These are phyloP conservation scores for Capsella rubella DNA, from an alignment of 441 rosid genomes.

Conservation along the genomic window DNA sequence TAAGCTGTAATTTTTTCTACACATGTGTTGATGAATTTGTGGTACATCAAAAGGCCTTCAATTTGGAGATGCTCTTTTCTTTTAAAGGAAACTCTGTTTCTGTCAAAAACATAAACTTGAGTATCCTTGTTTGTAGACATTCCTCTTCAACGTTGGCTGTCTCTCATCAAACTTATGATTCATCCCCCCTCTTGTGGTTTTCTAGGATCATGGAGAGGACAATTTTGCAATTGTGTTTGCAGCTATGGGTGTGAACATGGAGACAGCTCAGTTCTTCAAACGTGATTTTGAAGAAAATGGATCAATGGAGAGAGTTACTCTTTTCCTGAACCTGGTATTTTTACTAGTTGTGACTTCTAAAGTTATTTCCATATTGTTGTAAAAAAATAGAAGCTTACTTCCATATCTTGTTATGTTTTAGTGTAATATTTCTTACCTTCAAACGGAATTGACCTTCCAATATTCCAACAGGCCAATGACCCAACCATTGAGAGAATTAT, in stretches of 20 bases:
- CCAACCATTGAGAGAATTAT: slow-evolving; percentile 97
- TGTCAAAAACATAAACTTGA: neutral
- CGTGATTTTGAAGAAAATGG: slow-evolving; percentile 99
- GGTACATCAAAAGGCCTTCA: neutral
- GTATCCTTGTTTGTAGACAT: neutral
- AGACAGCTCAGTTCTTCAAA: slow-evolving; percentile 98
- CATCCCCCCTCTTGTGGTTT: slow-evolving; percentile 8
- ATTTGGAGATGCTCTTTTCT: too few species aligned
- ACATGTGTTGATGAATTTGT: neutral
- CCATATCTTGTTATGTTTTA: neutral
- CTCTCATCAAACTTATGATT: neutral
- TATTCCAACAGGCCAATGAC: slow-evolving; percentile 82
- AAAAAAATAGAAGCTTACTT: neutral
- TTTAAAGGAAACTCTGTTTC: neutral
- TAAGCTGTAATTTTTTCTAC: neutral
- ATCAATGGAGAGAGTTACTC: slow-evolving; percentile 99
- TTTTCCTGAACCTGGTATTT: slow-evolving; percentile 91
- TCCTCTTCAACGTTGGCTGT: neutral
- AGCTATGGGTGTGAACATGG: slow-evolving; percentile 99
- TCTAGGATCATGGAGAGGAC: slow-evolving; percentile 88
- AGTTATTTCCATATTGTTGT: neutral
- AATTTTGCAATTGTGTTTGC: slow-evolving; percentile 99
- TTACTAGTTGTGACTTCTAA: neutral
- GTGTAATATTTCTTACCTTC: neutral
- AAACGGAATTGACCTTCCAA: neutral